A percentile compares a stretch with the other conserved stretches of the same genome.
phyloP scores from a whole-genome alignment of 371 early-diverging fungal species.

The Syncephalastrum sp. region DNA sequence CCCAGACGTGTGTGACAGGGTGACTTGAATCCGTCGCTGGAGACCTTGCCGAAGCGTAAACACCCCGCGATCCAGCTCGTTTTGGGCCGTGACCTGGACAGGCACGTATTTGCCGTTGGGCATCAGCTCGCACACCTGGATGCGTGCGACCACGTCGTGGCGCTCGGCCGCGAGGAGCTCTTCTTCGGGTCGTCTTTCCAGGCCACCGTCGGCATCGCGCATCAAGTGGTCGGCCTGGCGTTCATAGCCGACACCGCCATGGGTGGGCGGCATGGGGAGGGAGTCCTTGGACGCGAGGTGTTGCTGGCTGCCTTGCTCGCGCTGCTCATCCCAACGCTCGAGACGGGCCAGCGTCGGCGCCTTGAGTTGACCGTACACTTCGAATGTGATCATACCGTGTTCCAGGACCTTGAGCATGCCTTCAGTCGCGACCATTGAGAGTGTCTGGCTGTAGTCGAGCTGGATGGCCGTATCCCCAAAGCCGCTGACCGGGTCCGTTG shows the following conservation, averaged over 20 bases:
- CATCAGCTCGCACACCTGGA: conserved; percentile 68
- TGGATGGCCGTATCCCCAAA: conserved; percentile 42
- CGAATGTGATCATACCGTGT: conserved; percentile 47
- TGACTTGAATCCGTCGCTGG: conserved; percentile 73
- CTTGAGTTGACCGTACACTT: conserved; percentile 63
- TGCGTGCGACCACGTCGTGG: conserved; percentile 71
- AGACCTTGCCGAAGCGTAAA: conserved; percentile 83
- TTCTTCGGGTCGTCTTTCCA: conserved; percentile 64
- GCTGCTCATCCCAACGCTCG: conserved; percentile 37
- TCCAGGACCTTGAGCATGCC: conserved; percentile 44
- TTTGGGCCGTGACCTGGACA: conserved; percentile 63
- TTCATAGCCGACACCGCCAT: neutral
- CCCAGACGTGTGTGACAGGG: conserved; percentile 69
- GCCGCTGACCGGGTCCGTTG: conserved; percentile 59
- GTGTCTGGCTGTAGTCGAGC: conserved; percentile 65
- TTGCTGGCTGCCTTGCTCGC: conserved; percentile 17
- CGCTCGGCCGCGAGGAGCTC: conserved; percentile 57
- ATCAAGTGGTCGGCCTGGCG: neutral
- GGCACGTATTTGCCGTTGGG: conserved; percentile 72
- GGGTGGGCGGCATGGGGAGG: too few relatives aligned
- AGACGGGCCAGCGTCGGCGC: conserved; percentile 33
- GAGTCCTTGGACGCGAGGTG: too few relatives aligned
- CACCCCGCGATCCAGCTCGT: conserved; percentile 54
- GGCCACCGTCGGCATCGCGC: conserved; percentile 4
- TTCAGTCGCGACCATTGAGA: conserved; percentile 49